A percentile compares a stretch with the other conserved stretches of the same genome.
phyloP scores from a whole-genome alignment of 208 protist species.

The Wallacemonas rigidus region DNA sequence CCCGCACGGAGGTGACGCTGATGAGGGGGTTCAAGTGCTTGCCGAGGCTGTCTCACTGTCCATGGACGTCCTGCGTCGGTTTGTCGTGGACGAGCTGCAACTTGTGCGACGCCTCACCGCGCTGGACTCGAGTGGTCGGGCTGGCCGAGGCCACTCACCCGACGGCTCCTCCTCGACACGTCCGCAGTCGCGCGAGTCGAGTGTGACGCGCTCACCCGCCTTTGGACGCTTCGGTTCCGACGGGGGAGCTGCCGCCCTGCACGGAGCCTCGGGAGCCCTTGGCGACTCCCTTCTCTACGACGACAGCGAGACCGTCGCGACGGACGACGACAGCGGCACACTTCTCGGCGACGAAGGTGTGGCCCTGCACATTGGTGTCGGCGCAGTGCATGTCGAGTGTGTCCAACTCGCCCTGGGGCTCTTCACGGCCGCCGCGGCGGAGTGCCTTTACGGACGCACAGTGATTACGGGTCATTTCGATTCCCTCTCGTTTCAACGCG shows the following conservation, averaged over 20 bases:
- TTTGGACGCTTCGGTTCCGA: conserved; percentile 15
- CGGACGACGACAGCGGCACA: conserved; percentile 31
- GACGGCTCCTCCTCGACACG: conserved; percentile 19
- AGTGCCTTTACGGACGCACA: conserved; percentile 16
- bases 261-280: conserved; percentile 4
- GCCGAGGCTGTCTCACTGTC: conserved; percentile 6
- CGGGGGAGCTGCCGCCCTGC: neutral
- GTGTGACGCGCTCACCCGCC: conserved; percentile 35
- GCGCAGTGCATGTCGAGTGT: conserved; percentile 51
- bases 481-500: conserved; percentile 29
- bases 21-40: neutral
- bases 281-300: conserved; percentile 16
- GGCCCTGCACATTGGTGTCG: conserved; percentile 23
- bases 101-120: conserved; percentile 39
- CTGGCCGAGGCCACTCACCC: conserved; percentile 14
- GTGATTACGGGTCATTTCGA: conserved; percentile 17
- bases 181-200: conserved; percentile 41
- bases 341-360: conserved; percentile 14
- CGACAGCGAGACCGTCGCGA: conserved; percentile 39
- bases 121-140: conserved; percentile 9
- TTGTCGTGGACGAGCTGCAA: conserved; percentile 62
- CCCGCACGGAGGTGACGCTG: neutral
- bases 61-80: conserved; percentile 52
- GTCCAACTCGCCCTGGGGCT: conserved; percentile 63
- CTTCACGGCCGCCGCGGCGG: conserved; percentile 44